A percentile compares a stretch with the other conserved stretches of the same genome.
Conservation (phyloP, 257 asterid genomes). For the Solanum verrucosum region DNA sequence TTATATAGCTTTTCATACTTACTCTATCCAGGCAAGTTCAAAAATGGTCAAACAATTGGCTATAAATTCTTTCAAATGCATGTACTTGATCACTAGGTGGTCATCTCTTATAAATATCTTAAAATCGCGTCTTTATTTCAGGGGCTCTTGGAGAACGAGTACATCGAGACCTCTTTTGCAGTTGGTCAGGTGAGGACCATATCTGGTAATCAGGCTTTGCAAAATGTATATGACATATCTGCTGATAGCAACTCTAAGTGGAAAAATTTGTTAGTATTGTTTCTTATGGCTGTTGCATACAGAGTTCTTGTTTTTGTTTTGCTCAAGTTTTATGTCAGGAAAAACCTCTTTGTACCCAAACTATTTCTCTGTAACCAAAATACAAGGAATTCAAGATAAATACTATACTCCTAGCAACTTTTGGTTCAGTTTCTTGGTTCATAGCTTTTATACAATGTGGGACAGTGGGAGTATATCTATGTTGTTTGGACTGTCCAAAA, state of each 20-base stretch:
- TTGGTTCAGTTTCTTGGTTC: neutral
- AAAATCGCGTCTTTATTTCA: slow-evolving; percentile 12
- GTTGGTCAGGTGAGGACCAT: slow-evolving; percentile 85
- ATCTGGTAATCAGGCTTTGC: slow-evolving; percentile 83
- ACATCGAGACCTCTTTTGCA: slow-evolving; percentile 56
- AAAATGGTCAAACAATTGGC: neutral
- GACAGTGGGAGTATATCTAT: neutral
- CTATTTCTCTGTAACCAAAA: slow-evolving; percentile 31
- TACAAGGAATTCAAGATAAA: slow-evolving; percentile 35
- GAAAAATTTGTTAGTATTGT: slow-evolving; percentile 57
- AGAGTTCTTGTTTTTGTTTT: slow-evolving; percentile 54
- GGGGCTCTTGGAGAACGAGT: slow-evolving; percentile 98
- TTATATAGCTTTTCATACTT: slow-evolving; percentile 81
- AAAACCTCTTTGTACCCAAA: slow-evolving; percentile 24
- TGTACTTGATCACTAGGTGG: neutral
- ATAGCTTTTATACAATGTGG: neutral
- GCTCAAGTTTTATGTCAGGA: slow-evolving; percentile 50
- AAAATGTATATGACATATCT: slow-evolving; percentile 57
- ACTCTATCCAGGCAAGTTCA: slow-evolving; percentile 75
- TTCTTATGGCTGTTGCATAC: slow-evolving; percentile 64
- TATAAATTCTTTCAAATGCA: neutral
- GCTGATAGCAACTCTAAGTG: slow-evolving; percentile 59
- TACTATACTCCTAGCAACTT: neutral
- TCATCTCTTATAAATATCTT: neutral
- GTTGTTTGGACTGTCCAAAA: neutral